Base-by-base conservation (phyloP, 1,139 yeast species). In the Sugiyamaella neomexicana region DNA sequence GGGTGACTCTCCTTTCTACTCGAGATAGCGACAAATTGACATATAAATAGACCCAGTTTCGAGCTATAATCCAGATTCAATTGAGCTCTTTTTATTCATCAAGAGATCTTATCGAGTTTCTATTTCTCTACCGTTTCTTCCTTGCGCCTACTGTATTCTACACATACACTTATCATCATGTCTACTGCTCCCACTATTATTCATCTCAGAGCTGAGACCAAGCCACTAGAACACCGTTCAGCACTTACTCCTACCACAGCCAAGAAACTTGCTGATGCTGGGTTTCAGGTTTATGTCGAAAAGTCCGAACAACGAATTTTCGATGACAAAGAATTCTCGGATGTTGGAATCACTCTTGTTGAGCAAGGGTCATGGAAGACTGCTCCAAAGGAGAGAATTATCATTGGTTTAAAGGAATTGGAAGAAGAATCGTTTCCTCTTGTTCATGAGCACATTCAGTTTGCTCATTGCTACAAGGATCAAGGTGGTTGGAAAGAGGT, bases 401-500 rank as follows among this genome's bases (percentile, higher is more conserved):
- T 95, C 62, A 78, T 88, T 65, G 99, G 99, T 1, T 82, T 95
- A 74, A 93, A 93, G 76, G 99, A 93, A 73, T 80, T 93, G 69
- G 97, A 97, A 38, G 98, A 91, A 74, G 97, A 91, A 65, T 77
- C 83, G 36, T 93, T 91, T 81, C 99, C 99, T 37, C 80, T 93
- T 60, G 80, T 86, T 52, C 98, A 95, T 71, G 96, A 91, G 72
- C 99, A 95, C 73, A 89, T 93, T 60, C 98, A 91, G 75, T 93
- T 93, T 75, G 99, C 99, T 50, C 99, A 93, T 74, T 95, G 99
- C 76, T 95, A 91, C 77, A 95, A 93, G 78, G 82, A 91, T 73
- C 99, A 93, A 76, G 96, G 77, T 59, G 99, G 99, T 51, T 93
- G 99, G 99, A 76, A 89, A 72, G 89, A 89, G 56, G 98, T 95